Percentiles rank a stretch among this genome's conserved stretches.
Conservation (phyloP, 768 basidiomycete genomes). For the Boletus rufocinnamomeus region DNA sequence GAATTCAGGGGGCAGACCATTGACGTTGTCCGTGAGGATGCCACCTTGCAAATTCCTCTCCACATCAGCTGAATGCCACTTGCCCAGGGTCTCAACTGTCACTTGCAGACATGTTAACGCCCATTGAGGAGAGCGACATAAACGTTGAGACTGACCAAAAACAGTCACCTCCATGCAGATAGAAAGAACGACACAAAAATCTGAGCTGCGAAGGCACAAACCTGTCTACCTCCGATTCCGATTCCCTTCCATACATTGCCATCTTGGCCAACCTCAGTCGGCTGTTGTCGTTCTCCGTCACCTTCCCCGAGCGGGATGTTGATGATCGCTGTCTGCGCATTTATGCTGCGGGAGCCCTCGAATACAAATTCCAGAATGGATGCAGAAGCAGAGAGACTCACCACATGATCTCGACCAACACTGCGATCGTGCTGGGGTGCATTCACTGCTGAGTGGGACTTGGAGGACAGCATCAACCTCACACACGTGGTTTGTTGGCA, state of each 20-base stretch:
- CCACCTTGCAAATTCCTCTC: background rate
- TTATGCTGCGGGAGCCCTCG: background rate
- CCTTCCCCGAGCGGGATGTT: background rate
- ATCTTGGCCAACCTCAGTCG: no score
- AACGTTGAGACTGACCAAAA: no score
- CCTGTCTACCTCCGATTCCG: background rate
- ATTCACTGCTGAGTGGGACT: background rate
- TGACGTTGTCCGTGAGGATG: background rate
- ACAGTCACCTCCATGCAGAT: no score
- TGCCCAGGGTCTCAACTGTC: background rate
- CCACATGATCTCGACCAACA: constrained; percentile 6
- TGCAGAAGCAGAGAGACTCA: constrained; percentile 10
- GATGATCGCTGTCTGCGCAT: background rate
- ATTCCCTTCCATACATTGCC: background rate
- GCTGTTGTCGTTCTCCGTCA: no score
- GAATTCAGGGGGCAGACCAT: background rate
- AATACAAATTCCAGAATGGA: background rate
- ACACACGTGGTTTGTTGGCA: background rate
- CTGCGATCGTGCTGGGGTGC: background rate
- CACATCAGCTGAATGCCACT: background rate
- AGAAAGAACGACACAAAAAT: background rate
- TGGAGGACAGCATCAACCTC: constrained; percentile 2
- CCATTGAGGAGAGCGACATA: no score
- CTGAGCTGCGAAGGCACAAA: background rate
- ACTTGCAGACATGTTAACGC: background rate